A percentile compares a stretch with the other conserved stretches of the same genome.
These are phyloP conservation scores for Talaromyces liani DNA, from an alignment of 495 filamentous ascomycete genomes.

Conservation along the genomic window DNA sequence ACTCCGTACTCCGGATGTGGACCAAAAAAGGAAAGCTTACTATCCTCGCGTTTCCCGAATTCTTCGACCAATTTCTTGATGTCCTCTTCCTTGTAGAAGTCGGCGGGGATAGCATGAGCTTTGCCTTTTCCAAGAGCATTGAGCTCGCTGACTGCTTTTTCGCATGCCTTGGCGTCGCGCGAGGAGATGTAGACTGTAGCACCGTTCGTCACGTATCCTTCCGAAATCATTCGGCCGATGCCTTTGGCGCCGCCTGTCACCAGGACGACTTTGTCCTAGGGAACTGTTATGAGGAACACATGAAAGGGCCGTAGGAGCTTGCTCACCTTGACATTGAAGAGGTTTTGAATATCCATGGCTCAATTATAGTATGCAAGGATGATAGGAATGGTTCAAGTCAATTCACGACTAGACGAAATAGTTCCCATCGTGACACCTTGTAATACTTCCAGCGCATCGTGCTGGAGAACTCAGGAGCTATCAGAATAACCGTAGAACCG, in stretches of 20 bases:
- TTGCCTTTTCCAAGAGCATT: slow-evolving; percentile 56
- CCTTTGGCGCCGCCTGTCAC: slow-evolving; percentile 66
- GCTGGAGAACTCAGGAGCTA: not conserved
- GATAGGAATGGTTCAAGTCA: not conserved
- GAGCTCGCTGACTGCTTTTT: slow-evolving; percentile 49
- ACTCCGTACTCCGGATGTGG: not conserved
- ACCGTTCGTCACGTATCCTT: slow-evolving; percentile 70
- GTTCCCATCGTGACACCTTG: not conserved
- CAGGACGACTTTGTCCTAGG: slow-evolving; percentile 60
- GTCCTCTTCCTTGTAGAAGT: slow-evolving; percentile 71
- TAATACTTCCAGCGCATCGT: not conserved
- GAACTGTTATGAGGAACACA: too few relatives aligned
- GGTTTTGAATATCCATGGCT: slow-evolving; percentile 44
- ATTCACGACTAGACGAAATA: not conserved
- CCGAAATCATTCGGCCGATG: slow-evolving; percentile 74
- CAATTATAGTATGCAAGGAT: too few relatives aligned
- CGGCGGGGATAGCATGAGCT: slow-evolving; percentile 57
- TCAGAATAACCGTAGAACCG: not conserved
- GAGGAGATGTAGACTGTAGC: slow-evolving; percentile 81
- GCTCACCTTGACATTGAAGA: slow-evolving; percentile 54
- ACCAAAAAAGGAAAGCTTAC: slow-evolving; percentile 23
- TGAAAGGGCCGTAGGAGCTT: too few relatives aligned
- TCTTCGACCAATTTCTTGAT: slow-evolving; percentile 56
- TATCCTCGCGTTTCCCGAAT: slow-evolving; percentile 54
- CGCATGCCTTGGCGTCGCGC: slow-evolving; percentile 55